phyloP scores from a whole-genome alignment of 192 early-diverging fungal species.

The Dissophora globulifera region DNA sequence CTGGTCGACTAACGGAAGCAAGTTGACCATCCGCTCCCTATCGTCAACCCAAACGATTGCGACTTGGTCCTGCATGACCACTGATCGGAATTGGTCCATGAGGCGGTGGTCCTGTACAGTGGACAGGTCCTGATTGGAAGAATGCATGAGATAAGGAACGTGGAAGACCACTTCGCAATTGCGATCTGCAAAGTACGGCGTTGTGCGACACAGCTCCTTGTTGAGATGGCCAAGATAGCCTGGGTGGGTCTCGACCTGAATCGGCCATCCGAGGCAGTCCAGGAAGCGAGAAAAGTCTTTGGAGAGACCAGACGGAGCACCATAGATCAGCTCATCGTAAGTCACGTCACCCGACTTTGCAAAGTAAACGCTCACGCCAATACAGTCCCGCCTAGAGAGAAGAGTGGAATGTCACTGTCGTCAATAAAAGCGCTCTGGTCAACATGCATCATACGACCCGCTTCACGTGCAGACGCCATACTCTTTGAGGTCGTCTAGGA shows the following conservation, averaged over 20 bases:
- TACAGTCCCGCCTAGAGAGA: slow-evolving; percentile 73
- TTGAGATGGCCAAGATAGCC: slow-evolving; percentile 74
- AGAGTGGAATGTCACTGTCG: no score
- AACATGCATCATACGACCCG: no score
- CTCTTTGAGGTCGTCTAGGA: slow-evolving; percentile 74
- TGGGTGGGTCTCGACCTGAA: slow-evolving; percentile 65
- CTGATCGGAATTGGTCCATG: slow-evolving; percentile 52
- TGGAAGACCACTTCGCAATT: slow-evolving; percentile 77
- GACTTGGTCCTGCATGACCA: slow-evolving; percentile 69
- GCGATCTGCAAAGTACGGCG: slow-evolving; percentile 77
- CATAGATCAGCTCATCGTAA: slow-evolving; percentile 64
- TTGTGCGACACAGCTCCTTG: slow-evolving; percentile 61
- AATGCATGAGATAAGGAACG: slow-evolving; percentile 69
- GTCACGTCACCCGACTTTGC: slow-evolving; percentile 61
- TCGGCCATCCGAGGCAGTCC: slow-evolving; percentile 77
- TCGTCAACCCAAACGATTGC: slow-evolving; percentile 82
- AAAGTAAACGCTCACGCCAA: slow-evolving; percentile 73
- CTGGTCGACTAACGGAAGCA: slow-evolving; percentile 51
- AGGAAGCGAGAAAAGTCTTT: slow-evolving; percentile 78
- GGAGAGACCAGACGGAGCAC: slow-evolving; percentile 49
- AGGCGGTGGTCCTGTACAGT: slow-evolving; percentile 53
- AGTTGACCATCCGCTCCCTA: slow-evolving; percentile 51
- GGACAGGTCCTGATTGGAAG: slow-evolving; percentile 6
- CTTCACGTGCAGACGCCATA: slow-evolving; percentile 52
- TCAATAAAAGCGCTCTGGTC: no score